phyloP scores from a whole-genome alignment of 345 rosid genomes.

The Gossypium anomalum region DNA sequence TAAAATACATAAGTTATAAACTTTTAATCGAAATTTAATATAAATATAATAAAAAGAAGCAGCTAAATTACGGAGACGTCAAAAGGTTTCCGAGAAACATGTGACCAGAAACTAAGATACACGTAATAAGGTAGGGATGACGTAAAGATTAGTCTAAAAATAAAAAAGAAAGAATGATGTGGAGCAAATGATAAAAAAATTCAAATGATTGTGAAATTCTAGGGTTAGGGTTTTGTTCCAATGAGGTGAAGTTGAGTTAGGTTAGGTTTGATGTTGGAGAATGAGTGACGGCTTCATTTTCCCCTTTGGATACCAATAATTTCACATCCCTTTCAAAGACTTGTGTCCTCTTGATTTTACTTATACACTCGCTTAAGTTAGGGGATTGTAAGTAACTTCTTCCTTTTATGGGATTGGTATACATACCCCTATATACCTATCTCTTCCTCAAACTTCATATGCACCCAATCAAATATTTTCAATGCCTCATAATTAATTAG shows the following conservation, averaged over 20 bases:
- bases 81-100: background rate
- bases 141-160: background rate
- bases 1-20: too few species aligned
- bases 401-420: too few species aligned
- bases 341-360: background rate
- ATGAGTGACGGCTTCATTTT: constrained; percentile 59
- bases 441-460: too few species aligned
- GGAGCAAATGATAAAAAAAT: background rate
- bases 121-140: background rate
- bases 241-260: constrained; percentile 6
- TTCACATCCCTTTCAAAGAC: constrained; percentile 1
- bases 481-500: background rate
- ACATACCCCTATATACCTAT: too few species aligned
- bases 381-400: background rate
- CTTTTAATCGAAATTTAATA: too few species aligned
- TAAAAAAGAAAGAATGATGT: too few species aligned
- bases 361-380: background rate
- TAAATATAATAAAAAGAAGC: too few species aligned
- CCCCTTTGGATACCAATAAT: constrained; percentile 37
- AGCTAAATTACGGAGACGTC: background rate
- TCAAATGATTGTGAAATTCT: background rate
- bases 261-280: constrained; percentile 29
- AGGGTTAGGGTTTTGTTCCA: background rate
- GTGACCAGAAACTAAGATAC: background rate
- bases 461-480: background rate